Evolutionary conservation across 139 green algal species (phyloP), one percentile per base, ranked within the genome.

Genomic region (Chlamydomonas incerta): DNA sequence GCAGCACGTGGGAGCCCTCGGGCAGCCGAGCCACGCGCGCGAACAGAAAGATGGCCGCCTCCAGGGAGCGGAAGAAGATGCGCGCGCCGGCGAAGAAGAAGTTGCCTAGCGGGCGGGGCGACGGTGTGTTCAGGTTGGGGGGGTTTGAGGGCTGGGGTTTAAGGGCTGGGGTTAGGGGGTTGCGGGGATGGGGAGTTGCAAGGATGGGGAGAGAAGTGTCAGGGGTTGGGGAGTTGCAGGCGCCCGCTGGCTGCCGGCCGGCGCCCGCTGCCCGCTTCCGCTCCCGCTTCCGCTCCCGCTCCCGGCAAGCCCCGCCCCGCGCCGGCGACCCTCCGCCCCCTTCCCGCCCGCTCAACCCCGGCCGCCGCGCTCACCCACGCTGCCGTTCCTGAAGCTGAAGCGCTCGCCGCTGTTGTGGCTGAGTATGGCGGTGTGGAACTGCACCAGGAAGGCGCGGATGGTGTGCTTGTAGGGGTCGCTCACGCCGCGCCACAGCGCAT

Each of bases 61-160:
- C 98, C 83, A 99, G 88, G 6, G 96, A 99, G 26, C 95, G 90
- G 92, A 99, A 99, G 90, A 99, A 99, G 15, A 93, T 96, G 74
- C 98, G 94, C 9, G 98, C 96, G 26, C 97, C 98, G 35, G 98
- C 97, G 90, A 99, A 99, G 93, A 99, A 99, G 84, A 99, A 99
- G 95, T 99, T 99, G 71, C 97, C 96, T 96, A 92, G 63, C 9
- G 67, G 0, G 66, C 35, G 5, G 13, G n/a, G 37, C 41, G 29
- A 34, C n/a, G 15, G 47, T 5, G 31, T 67, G 23, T 55, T 68
- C 8, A 9, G 8, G 72, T 6, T n/a, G 72, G 14, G 41, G 14
- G 34, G 17, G 14, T 62, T 5, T 79, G 17, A 18, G 75, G 35
- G 58, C 24, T 17, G 33, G 70, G 69, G 80, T 31, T 35, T 14